Base-by-base conservation (phyloP, 768 basidiomycete species). In the Naematelia aurantialba region DNA sequence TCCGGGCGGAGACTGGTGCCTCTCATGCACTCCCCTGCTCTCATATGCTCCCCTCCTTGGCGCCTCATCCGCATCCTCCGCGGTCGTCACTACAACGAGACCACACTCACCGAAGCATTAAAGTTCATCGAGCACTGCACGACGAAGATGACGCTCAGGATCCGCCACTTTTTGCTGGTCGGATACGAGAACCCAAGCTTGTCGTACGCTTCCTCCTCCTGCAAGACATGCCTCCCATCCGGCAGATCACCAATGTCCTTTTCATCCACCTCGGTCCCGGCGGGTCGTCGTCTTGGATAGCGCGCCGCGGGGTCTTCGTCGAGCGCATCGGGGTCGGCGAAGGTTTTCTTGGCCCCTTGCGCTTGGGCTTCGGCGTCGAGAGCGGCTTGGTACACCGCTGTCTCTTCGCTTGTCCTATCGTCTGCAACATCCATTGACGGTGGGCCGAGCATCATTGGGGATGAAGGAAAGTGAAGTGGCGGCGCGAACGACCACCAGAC, bases 61-160 rank as follows among this genome's bases (percentile, higher is more conserved):
- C 42, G 56, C 66, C 52, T 52, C 2, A 44, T 44, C 42, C 14
- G 42, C 42, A n/a, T n/a, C n/a, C n/a, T n/a, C n/a, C n/a, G n/a
- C n/a, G n/a, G 42, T 3, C 3, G 42, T 14, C 3, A 44, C 42
- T 44, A 19, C 42, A 44, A 14, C 42, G 42, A 44, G 3, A 1
- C 2, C 42, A 44, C 42, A n/a, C 34, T 39, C 17, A 39, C 34
- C 3, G 48, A 55, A 19, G 60, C 60, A 49, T 56, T 57, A 34
- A 63, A 52, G 51, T 46, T 48, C 25, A 47, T 51, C 34, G 45
- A 52, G 27, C 50, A 63, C 42, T 74, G 70, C 12, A 75, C 65
- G 52, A 65, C 24, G 59, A 76, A 76, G 52, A 74, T 76, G 51
- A 70, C 61, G 17, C 44, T 48, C 10, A 74, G 58, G 19, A 70